Evolutionary conservation across 164 flowering plant species (phyloP).

Genomic region (Nymphaea colorata): DNA sequence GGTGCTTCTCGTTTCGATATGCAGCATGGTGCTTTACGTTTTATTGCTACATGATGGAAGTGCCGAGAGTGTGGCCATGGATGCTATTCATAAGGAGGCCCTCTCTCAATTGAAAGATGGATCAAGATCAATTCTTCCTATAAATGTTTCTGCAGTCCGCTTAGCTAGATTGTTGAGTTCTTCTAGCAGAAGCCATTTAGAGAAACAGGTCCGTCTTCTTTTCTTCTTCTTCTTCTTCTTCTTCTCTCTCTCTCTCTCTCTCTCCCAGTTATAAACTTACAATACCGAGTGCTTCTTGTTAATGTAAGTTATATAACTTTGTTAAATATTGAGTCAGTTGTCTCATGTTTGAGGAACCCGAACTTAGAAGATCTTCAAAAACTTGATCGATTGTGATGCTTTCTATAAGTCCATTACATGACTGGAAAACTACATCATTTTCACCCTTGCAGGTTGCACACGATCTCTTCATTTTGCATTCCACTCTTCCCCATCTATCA

Average conservation of each 20-base stretch:
- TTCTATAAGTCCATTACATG: not conserved
- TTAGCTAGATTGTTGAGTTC: conserved; percentile 20
- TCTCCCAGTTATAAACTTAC: not conserved
- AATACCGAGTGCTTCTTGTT: too few relatives aligned
- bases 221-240: not conserved
- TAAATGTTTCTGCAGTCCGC: conserved; percentile 13
- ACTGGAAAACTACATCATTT: not conserved
- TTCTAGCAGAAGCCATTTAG: conserved; percentile 12
- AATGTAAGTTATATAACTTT: too few relatives aligned
- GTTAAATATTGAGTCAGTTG: not conserved
- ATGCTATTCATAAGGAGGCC: conserved; percentile 2
- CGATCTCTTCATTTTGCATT: conserved; percentile 24
- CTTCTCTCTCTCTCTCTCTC: not conserved
- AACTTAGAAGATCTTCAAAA: not conserved
- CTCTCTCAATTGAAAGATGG: conserved; percentile 15
- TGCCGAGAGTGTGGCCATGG: conserved; percentile 1
- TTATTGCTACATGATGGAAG: conserved; percentile 7
- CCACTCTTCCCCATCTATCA: conserved; percentile 19
- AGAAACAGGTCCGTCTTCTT: conserved; percentile 15
- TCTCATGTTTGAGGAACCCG: not conserved
- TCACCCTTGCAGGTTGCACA: conserved; percentile 38
- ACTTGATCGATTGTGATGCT: not conserved
- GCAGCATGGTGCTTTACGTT: conserved; percentile 13
- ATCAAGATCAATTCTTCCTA: conserved; percentile 8
- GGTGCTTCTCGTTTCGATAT: conserved; percentile 17